These are phyloP conservation scores for Rostrohypoxylon terebratum DNA, from an alignment of 495 filamentous ascomycete species.

Conservation along the genomic window DNA sequence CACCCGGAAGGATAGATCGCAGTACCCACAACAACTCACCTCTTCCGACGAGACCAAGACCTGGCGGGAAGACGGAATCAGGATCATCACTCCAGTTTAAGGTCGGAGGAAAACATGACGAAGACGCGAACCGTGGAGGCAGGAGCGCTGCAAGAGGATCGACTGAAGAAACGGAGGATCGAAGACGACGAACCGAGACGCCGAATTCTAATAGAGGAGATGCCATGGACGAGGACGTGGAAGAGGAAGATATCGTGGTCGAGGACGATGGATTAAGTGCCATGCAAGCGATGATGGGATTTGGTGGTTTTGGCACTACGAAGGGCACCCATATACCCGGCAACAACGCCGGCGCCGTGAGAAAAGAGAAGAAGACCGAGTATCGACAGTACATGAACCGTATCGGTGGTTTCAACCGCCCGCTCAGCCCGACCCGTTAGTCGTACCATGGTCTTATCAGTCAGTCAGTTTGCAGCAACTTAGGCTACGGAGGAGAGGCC, in stretches of 20 bases:
- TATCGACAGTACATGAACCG: constrained; percentile 99
- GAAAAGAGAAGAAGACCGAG: constrained; percentile 95
- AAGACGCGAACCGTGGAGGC: constrained; percentile 55
- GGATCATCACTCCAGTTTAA: constrained; percentile 52
- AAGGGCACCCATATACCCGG: constrained; percentile 91
- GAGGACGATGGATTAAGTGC: constrained; percentile 76
- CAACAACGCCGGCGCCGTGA: constrained; percentile 84
- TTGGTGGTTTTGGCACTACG: constrained; percentile 84
- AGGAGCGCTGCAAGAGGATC: constrained; percentile 39
- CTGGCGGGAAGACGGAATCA: constrained; percentile 25
- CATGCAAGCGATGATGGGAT: constrained; percentile 90
- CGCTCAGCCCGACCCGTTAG: constrained; percentile 69
- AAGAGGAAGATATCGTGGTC: constrained; percentile 60
- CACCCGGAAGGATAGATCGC: constrained; percentile 31
- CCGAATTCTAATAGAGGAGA: constrained; percentile 48
- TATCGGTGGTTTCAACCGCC: constrained; percentile 94
- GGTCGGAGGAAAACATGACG: constrained; percentile 52
- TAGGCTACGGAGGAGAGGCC: background rate
- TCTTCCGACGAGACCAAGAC: constrained; percentile 46
- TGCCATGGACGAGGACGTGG: constrained; percentile 62
- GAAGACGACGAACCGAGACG: constrained; percentile 41
- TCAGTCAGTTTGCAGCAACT: background rate
- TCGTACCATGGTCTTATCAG: background rate
- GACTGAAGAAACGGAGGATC: constrained; percentile 28
- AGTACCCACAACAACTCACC: constrained; percentile 43